Conservation (phyloP, 2,329 filamentous ascomycete genomes). For the Colletotrichum abscissum region DNA sequence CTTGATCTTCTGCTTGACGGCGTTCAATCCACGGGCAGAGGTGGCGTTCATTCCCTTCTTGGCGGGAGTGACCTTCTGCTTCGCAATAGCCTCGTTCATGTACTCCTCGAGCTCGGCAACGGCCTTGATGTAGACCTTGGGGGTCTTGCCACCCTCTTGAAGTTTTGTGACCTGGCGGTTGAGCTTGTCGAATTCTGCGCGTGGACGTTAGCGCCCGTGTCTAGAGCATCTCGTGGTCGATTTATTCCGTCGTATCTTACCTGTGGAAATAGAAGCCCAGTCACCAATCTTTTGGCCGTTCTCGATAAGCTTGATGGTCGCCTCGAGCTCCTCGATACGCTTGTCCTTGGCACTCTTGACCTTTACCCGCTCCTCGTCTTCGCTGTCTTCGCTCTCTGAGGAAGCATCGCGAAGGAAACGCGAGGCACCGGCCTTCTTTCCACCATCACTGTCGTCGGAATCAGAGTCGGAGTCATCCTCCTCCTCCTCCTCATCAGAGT, state of each 20-base stretch:
- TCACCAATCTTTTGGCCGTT: constrained; percentile 98
- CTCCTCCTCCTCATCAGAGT: constrained; percentile 63
- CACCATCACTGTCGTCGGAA: constrained; percentile 73
- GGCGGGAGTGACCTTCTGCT: constrained; percentile 95
- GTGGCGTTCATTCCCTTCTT: constrained; percentile 99
- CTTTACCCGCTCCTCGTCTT: constrained; percentile 85
- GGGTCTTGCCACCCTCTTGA: constrained; percentile 79
- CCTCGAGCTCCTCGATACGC: constrained; percentile 91
- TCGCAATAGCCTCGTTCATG: constrained; percentile 92
- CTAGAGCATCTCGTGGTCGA: neutral
- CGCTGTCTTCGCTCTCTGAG: constrained; percentile 85
- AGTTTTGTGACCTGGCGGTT: constrained; percentile 88
- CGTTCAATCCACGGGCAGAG: constrained; percentile 93
- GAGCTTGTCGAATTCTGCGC: constrained; percentile 90
- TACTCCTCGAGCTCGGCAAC: constrained; percentile 93
- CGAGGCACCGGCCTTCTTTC: constrained; percentile 76
- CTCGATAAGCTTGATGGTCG: constrained; percentile 89
- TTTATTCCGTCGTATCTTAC: constrained; percentile 61
- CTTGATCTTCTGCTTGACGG: constrained; percentile 97
- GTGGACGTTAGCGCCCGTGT: constrained; percentile 19
- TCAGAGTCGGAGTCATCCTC: constrained; percentile 63
- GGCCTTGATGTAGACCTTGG: constrained; percentile 92
- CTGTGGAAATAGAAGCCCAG: constrained; percentile 91
- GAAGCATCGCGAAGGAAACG: constrained; percentile 80
- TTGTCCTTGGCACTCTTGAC: constrained; percentile 99